Evolutionary conservation across 192 early-diverging fungal species (phyloP).

Genomic region (Fimicolochytrium jonesii): DNA sequence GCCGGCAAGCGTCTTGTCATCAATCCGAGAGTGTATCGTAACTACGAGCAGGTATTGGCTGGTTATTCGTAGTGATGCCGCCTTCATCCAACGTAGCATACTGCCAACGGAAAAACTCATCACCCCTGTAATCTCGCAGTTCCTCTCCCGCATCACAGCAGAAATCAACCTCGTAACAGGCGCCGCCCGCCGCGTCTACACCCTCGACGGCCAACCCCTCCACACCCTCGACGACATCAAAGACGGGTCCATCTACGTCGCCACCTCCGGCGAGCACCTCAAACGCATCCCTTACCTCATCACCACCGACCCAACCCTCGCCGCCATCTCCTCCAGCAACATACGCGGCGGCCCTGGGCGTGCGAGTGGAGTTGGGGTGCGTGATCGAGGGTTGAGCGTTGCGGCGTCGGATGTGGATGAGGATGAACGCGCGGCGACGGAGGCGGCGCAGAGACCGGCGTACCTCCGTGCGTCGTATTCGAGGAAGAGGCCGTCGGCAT

Average conservation of each 20-base stretch:
- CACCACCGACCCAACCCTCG: constrained; percentile 2
- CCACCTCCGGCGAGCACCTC: constrained; percentile 40
- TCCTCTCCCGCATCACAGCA: constrained; percentile 31
- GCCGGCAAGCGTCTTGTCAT: constrained; percentile 39
- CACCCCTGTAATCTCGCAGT: no score
- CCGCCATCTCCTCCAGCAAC: not conserved
- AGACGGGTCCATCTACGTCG: constrained; percentile 42
- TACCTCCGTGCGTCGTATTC: not conserved
- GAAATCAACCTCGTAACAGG: constrained; percentile 41
- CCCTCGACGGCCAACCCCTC: constrained; percentile 36
- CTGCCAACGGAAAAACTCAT: no score
- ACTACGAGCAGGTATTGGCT: constrained; percentile 52
- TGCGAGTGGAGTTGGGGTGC: no score
- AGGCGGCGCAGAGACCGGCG: not conserved
- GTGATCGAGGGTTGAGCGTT: no score
- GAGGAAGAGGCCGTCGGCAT: not conserved
- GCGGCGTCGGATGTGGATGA: no score
- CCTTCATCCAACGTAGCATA: no score
- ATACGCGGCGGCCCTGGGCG: constrained; percentile 2
- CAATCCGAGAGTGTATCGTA: constrained; percentile 36
- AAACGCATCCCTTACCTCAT: constrained; percentile 35
- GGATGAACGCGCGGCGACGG: not conserved
- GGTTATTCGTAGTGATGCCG: no score
- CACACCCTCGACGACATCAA: constrained; percentile 30
- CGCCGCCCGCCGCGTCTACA: constrained; percentile 42